Percentiles rank a stretch among this genome's conserved stretches.
Evolutionary conservation across 2,329 filamentous ascomycete genomes (phyloP).

Genomic region (Tolypocladium paradoxum): DNA sequence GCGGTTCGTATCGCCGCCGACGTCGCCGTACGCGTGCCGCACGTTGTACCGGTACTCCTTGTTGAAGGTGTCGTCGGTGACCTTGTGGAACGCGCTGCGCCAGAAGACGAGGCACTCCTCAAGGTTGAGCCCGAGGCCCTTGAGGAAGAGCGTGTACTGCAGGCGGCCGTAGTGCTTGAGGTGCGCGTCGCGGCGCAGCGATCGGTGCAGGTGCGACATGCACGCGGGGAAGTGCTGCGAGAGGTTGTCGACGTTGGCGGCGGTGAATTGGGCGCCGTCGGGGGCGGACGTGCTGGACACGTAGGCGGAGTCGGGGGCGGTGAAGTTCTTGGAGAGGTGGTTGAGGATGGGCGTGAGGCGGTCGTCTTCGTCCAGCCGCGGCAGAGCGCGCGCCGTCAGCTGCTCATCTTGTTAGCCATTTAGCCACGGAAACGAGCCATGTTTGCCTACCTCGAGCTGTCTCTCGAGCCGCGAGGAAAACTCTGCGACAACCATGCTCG

Average conservation of each 20-base stretch:
- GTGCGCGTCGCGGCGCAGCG: conserved; percentile 76
- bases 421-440: neutral
- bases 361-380: conserved; percentile 91
- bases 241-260: conserved; percentile 68
- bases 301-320: conserved; percentile 80
- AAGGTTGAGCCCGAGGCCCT: conserved; percentile 85
- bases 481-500: conserved; percentile 80
- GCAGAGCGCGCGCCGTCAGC: conserved; percentile 83
- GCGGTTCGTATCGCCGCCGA: conserved; percentile 83
- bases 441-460: conserved; percentile 59
- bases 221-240: conserved; percentile 80
- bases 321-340: conserved; percentile 91
- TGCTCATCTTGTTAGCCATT: conserved; percentile 19
- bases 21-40: conserved; percentile 88
- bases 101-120: conserved; percentile 90
- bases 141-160: conserved; percentile 93
- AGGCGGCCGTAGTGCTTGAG: conserved; percentile 88
- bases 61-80: conserved; percentile 90
- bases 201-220: conserved; percentile 85
- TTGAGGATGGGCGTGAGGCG: conserved; percentile 59
- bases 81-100: conserved; percentile 73
- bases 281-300: conserved; percentile 50
- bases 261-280: conserved; percentile 63
- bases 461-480: conserved; percentile 72
- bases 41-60: conserved; percentile 98